Base-by-base conservation (phyloP, 2,329 filamentous ascomycete genomes). In the Incumbomyces lentus region DNA sequence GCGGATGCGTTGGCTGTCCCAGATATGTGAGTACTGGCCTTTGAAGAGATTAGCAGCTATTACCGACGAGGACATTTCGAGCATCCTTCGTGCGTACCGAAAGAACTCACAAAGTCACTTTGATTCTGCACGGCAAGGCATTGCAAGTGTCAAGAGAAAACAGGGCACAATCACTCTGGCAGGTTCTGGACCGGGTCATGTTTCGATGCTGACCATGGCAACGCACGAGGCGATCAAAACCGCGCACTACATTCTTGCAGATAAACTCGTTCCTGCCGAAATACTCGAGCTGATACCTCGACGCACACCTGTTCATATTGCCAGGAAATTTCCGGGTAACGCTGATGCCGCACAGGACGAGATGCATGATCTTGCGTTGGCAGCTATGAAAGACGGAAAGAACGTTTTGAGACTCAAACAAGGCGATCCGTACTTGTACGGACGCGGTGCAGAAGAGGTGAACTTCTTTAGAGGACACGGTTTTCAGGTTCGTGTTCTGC, bases 21-120 rank as follows among this genome's bases (percentile, higher is more conserved):
- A 98, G 62, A 87, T 98, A 44, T 98, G 92, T 73, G 92, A 98
- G 69, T 98, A 98, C 67, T 98, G 92, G 92, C 89, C 92, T 1
- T 73, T 98, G 19, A 81, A 81, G 52, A 79, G 85, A 14, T 75
- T 98, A 1, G 87, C 88, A 6, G 73, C 75, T 34, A 82, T 96
- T 52, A 82, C 77, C 2, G 86, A 95, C 58, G 74, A 75, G 7
- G 89, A 96, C 55, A 80, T 95, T 6, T 79, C 86, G 13, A 64
- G 68, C 11, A 78, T 96, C 0, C 73, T 98, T n/a, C 69, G 76
- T 52, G 80, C 84, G 2, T 95, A 94, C 47, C 65, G 61, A 8
- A 57, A 63, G 16, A 59, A 58, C 30, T 61, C 59, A 31, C 51
- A 53, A 2, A 55, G 55, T 26, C 41, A 46, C 19, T 14, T 32